phyloP scores from a whole-genome alignment of 441 rosid genomes.

The Sinapis alba region DNA sequence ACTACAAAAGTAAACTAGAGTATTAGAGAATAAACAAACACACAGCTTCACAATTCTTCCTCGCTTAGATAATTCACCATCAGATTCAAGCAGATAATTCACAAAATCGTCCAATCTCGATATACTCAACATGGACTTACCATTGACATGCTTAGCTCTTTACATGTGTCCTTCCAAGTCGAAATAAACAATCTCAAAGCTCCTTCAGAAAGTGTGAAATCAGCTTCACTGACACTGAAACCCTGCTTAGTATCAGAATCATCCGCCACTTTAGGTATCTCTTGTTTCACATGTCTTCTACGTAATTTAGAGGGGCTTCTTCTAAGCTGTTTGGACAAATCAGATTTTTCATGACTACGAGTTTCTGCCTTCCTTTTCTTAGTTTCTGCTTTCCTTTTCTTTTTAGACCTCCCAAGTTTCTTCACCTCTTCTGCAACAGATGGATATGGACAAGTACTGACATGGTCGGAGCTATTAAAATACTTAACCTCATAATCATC shows the following conservation, averaged over 20 bases:
- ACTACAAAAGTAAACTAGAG: slow-evolving; percentile 48
- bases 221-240: slow-evolving; percentile 39
- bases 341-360: slow-evolving; percentile 38
- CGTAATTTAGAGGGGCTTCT: slow-evolving; percentile 47
- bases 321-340: slow-evolving; percentile 46
- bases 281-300: slow-evolving; percentile 40
- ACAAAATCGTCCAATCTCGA: not conserved
- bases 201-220: slow-evolving; percentile 51
- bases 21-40: slow-evolving; percentile 18
- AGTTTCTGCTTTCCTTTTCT: slow-evolving; percentile 58
- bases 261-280: slow-evolving; percentile 33
- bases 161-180: slow-evolving; percentile 88
- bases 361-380: slow-evolving; percentile 62
- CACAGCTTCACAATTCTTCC: not conserved
- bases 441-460: slow-evolving; percentile 91
- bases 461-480: slow-evolving; percentile 45
- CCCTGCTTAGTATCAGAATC: slow-evolving; percentile 36
- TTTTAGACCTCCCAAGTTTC: slow-evolving; percentile 56
- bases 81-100: not conserved
- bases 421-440: slow-evolving; percentile 85
- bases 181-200: slow-evolving; percentile 64
- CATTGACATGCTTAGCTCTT: slow-evolving; percentile 55
- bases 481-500: slow-evolving; percentile 42
- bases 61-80: slow-evolving; percentile 2
- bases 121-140: slow-evolving; percentile 34